These are phyloP conservation scores for Westerdykella aurantiaca DNA, from an alignment of 2,329 filamentous ascomycete species.

Conservation along the genomic window DNA sequence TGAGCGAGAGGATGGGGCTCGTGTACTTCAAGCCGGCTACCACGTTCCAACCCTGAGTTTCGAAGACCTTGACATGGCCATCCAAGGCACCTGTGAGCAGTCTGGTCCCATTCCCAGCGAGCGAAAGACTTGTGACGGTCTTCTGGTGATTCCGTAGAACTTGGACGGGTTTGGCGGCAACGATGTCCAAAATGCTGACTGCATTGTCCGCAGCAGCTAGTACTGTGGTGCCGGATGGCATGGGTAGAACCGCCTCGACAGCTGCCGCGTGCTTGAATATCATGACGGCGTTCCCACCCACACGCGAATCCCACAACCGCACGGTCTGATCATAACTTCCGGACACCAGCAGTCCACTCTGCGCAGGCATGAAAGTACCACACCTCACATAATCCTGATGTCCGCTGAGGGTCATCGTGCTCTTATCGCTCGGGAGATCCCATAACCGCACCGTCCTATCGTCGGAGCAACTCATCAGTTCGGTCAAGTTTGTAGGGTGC, in stretches of 20 bases:
- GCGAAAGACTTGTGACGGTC: constrained; percentile 81
- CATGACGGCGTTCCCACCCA: constrained; percentile 63
- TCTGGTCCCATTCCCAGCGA: constrained; percentile 73
- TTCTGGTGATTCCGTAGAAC: constrained; percentile 94
- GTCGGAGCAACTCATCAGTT: constrained; percentile 82
- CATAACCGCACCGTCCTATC: constrained; percentile 89
- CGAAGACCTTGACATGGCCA: constrained; percentile 95
- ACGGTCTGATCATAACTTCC: constrained; percentile 95
- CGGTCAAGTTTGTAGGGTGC: constrained; percentile 81
- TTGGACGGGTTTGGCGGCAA: constrained; percentile 81
- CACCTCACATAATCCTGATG: constrained; percentile 90
- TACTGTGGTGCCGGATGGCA: constrained; percentile 80
- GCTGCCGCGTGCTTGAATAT: constrained; percentile 91
- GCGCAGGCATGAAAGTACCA: constrained; percentile 76
- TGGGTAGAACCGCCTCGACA: constrained; percentile 79
- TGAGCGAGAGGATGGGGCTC: constrained; percentile 79
- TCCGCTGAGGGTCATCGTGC: constrained; percentile 72
- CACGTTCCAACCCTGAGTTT: constrained; percentile 91
- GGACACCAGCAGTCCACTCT: constrained; percentile 67
- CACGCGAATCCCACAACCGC: constrained; percentile 84
- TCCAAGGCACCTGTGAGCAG: constrained; percentile 86
- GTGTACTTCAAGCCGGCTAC: constrained; percentile 93
- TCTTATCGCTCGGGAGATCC: constrained; percentile 79
- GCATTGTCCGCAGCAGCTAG: constrained; percentile 79
- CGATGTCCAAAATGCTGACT: constrained; percentile 86